A percentile compares a stretch with the other conserved stretches of the same genome.
Evolutionary conservation across 148 eudicot genomes (phyloP).

Genomic region (Rhododendron simsii): DNA sequence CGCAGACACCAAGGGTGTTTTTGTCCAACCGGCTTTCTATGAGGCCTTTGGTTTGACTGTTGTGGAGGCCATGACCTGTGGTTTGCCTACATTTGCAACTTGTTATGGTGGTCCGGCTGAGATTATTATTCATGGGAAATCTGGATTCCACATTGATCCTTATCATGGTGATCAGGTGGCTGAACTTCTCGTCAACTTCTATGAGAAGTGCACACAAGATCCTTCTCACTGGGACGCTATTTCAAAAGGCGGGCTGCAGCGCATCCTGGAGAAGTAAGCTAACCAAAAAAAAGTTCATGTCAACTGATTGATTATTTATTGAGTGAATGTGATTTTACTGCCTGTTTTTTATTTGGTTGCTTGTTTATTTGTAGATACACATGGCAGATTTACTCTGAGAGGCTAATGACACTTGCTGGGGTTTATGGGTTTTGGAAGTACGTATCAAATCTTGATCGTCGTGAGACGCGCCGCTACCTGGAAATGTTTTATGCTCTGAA

Average conservation of each 20-base stretch:
- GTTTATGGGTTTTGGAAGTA: constrained; percentile 99
- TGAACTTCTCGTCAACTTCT: constrained; percentile 77
- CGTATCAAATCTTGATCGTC: constrained; percentile 87
- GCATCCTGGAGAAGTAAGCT: constrained; percentile 87
- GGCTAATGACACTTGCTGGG: constrained; percentile 85
- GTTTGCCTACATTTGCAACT: constrained; percentile 92
- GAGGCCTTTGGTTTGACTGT: constrained; percentile 98
- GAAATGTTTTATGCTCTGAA: constrained; percentile 98
- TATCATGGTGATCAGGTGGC: constrained; percentile 91
- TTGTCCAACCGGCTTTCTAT: constrained; percentile 89
- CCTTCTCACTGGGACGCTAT: constrained; percentile 82
- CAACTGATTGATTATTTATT: neutral
- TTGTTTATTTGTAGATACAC: constrained; percentile 50
- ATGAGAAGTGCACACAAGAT: constrained; percentile 58
- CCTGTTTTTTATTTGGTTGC: neutral
- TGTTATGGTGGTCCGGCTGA: constrained; percentile 97
- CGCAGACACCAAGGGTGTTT: constrained; percentile 82
- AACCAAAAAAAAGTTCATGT: neutral
- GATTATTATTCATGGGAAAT: constrained; percentile 87
- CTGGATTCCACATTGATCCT: constrained; percentile 95
- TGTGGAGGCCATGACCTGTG: constrained; percentile 97
- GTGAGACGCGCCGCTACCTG: constrained; percentile 84
- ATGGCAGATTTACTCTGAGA: constrained; percentile 91
- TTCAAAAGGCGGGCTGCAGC: constrained; percentile 72
- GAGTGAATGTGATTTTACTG: neutral